A percentile compares a stretch with the other conserved stretches of the same genome.
Conservation (phyloP, 2,329 filamentous ascomycete species). For the Huntiella omanensis region DNA sequence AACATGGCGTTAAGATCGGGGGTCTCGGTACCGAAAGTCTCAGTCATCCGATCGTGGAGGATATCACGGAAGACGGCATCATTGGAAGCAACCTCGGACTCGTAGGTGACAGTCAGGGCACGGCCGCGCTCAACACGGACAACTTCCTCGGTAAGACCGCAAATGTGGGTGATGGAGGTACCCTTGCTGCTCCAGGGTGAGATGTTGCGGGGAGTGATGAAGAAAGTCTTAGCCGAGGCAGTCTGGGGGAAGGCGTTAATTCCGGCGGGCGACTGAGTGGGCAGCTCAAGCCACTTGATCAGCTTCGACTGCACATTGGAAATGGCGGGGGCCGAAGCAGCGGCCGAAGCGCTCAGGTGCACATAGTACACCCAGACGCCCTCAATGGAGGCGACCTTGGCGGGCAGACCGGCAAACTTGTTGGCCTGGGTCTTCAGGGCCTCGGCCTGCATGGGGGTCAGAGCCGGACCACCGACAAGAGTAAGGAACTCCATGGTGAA, state of each 20-base stretch:
- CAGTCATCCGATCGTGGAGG: conserved; percentile 90
- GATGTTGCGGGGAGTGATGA: conserved; percentile 66
- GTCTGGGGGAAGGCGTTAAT: conserved; percentile 7
- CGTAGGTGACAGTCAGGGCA: conserved; percentile 49
- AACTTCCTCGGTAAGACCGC: conserved; percentile 51
- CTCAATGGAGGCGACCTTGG: conserved; percentile 28
- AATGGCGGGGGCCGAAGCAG: not conserved
- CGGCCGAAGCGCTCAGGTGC: conserved; percentile 27
- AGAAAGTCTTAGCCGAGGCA: conserved; percentile 22
- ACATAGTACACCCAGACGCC: conserved; percentile 50
- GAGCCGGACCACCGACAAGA: conserved; percentile 29
- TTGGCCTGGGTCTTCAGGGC: conserved; percentile 28
- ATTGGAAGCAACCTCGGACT: conserved; percentile 18
- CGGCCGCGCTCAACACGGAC: conserved; percentile 77
- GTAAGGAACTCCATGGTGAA: conserved; percentile 15
- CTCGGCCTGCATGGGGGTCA: conserved; percentile 25
- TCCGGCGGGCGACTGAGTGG: conserved; percentile 5
- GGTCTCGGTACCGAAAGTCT: conserved; percentile 47
- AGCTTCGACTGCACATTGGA: conserved; percentile 17
- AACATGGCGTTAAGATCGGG: conserved; percentile 66
- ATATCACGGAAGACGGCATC: conserved; percentile 45
- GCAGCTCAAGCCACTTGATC: conserved; percentile 13
- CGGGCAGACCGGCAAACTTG: conserved; percentile 18
- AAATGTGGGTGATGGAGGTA: conserved; percentile 83
- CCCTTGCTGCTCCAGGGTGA: conserved; percentile 97